Evolutionary conservation across 768 basidiomycete species (phyloP).

Genomic region (Rhodotorula graminis): DNA sequence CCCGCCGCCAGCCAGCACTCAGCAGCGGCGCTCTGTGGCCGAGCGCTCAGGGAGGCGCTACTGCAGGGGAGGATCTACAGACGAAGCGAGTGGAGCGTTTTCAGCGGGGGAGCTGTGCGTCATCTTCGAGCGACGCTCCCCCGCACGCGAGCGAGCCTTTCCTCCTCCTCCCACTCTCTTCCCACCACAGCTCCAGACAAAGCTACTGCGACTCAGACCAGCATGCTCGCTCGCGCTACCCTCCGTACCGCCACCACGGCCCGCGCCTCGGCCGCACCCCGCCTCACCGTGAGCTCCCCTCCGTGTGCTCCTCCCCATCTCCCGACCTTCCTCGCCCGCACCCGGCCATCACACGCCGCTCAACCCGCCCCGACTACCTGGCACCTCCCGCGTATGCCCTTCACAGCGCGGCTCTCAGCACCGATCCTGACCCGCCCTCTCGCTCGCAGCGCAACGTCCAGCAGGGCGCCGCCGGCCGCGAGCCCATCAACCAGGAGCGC

Average conservation of each 20-base stretch:
- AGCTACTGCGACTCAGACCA: background rate
- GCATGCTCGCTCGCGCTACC: background rate
- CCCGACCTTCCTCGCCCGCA: background rate
- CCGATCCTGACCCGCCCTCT: background rate
- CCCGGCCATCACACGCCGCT: too few species aligned
- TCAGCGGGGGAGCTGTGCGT: too few species aligned
- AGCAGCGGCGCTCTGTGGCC: too few species aligned
- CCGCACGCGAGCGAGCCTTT: too few species aligned
- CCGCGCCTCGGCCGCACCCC: background rate
- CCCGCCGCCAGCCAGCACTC: too few species aligned
- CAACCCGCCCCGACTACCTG: too few species aligned
- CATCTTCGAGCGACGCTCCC: too few species aligned
- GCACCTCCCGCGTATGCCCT: too few species aligned
- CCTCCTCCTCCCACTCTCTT: background rate
- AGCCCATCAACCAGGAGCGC: slow-evolving; percentile 32
- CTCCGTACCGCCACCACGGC: background rate
- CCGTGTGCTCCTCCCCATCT: background rate
- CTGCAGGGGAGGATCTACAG: too few species aligned
- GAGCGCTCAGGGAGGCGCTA: too few species aligned
- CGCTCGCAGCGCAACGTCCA: slow-evolving; percentile 5
- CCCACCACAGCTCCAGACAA: background rate
- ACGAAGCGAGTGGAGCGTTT: too few species aligned
- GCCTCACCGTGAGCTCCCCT: background rate
- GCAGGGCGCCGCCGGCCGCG: slow-evolving; percentile 17
- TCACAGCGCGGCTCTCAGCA: too few species aligned